Evolutionary conservation across 257 asterid species (phyloP).

Genomic region (Agastache rugosa): DNA sequence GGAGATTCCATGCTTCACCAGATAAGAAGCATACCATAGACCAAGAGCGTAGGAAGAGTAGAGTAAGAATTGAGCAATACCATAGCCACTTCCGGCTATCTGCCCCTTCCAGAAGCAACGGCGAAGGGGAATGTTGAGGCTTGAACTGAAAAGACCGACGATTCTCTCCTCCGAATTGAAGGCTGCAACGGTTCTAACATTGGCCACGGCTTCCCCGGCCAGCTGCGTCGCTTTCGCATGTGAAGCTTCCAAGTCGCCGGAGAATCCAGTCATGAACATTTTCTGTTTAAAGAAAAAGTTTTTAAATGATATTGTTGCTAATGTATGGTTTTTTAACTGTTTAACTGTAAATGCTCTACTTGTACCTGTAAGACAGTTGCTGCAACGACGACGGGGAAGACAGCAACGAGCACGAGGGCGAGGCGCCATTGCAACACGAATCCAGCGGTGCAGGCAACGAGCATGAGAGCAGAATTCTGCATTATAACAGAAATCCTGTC

Average conservation of each 20-base stretch:
- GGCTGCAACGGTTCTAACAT: conserved; percentile 86
- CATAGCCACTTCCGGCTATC: conserved; percentile 83
- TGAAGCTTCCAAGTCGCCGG: conserved; percentile 91
- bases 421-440: conserved; percentile 93
- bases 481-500: conserved; percentile 87
- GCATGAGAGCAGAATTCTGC: conserved; percentile 98
- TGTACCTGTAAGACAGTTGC: conserved; percentile 89
- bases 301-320: neutral
- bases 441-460: conserved; percentile 95
- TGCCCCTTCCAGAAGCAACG: conserved; percentile 97
- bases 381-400: conserved; percentile 90
- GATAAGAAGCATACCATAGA: conserved; percentile 90
- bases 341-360: neutral
- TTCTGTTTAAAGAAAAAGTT: conserved; percentile 49
- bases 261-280: conserved; percentile 96
- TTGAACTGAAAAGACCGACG: conserved; percentile 62
- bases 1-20: conserved; percentile 84
- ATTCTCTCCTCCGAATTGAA: conserved; percentile 82
- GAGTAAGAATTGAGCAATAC: conserved; percentile 79
- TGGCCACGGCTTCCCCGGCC: conserved; percentile 96
- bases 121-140: conserved; percentile 66
- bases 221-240: conserved; percentile 90
- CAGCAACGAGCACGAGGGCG: conserved; percentile 81
- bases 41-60: conserved; percentile 83
- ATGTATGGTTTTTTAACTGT: neutral